phyloP scores from a whole-genome alignment of 2,329 filamentous ascomycete species.

The Aspergillus proliferans region DNA sequence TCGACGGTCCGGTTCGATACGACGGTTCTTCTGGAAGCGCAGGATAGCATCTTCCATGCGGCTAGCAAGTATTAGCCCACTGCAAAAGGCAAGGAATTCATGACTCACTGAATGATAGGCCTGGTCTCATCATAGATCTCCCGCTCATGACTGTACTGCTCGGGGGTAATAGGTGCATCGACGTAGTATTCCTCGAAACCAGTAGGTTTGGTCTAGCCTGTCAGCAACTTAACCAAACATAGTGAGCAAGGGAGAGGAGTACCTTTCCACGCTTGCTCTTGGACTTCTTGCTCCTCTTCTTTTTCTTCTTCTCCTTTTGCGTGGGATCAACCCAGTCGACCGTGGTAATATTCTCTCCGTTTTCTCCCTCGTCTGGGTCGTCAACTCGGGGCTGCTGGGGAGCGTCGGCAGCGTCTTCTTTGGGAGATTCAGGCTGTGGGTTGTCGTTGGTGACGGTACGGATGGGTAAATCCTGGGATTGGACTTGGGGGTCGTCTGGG shows the following conservation, averaged over 20 bases:
- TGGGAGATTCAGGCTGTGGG: not conserved
- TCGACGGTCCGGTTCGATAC: conserved; percentile 57
- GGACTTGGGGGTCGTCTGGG: not conserved
- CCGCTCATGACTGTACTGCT: conserved; percentile 60
- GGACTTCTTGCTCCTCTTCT: conserved; percentile 30
- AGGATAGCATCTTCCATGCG: conserved; percentile 82
- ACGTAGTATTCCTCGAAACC: conserved; percentile 78
- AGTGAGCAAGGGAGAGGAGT: not conserved
- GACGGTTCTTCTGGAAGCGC: conserved; percentile 70
- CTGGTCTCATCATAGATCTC: conserved; percentile 58
- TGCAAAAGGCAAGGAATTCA: not conserved
- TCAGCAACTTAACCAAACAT: not conserved
- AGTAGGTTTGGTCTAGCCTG: conserved; percentile 42
- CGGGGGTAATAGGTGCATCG: conserved; percentile 70
- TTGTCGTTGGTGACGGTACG: not conserved
- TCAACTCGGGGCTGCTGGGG: not conserved
- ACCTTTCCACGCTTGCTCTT: conserved; percentile 34
- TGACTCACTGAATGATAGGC: conserved; percentile 53
- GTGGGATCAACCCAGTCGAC: conserved; percentile 6
- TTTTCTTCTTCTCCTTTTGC: conserved; percentile 24
- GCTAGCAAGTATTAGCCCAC: conserved; percentile 35
- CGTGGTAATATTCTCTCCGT: not conserved
- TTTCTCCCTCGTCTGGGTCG: conserved; percentile 1
- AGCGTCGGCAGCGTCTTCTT: not conserved
- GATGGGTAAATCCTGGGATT: not conserved